phyloP scores from a whole-genome alignment of 148 eudicot species.

The Camellia lanceoleosa region DNA sequence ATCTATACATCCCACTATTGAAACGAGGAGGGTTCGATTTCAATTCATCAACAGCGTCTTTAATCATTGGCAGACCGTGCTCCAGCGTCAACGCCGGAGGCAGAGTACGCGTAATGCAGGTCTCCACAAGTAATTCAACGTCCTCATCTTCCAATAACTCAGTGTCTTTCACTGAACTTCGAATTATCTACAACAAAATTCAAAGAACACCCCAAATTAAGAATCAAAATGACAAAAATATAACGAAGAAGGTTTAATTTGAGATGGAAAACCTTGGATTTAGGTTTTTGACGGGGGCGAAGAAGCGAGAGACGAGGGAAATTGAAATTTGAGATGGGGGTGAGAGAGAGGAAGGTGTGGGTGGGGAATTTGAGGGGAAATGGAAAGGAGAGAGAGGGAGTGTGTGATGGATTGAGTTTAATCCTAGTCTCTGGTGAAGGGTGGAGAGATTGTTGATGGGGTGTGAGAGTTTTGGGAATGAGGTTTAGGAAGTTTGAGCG shows the following conservation, averaged over 20 bases:
- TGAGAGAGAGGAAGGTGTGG: not conserved
- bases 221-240: not conserved
- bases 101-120: constrained; percentile 63
- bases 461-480: too few relatives aligned
- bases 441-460: not conserved
- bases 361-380: constrained; percentile 1
- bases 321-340: not conserved
- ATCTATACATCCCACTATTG: constrained; percentile 66
- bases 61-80: constrained; percentile 56
- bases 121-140: constrained; percentile 41
- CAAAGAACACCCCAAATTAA: not conserved
- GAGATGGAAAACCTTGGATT: constrained; percentile 13
- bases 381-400: constrained; percentile 5
- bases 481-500: too few relatives aligned
- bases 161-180: constrained; percentile 11
- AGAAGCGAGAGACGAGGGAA: not conserved
- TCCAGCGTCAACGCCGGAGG: constrained; percentile 76
- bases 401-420: not conserved
- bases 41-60: constrained; percentile 55
- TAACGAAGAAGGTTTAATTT: not conserved
- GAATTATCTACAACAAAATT: constrained; percentile 13
- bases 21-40: constrained; percentile 51
- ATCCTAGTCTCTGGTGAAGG: not conserved
- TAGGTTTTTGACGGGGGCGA: constrained; percentile 14
- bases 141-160: constrained; percentile 30